Evolutionary conservation across 2,329 filamentous ascomycete genomes (phyloP).

Genomic region (Botrytis byssoidea): DNA sequence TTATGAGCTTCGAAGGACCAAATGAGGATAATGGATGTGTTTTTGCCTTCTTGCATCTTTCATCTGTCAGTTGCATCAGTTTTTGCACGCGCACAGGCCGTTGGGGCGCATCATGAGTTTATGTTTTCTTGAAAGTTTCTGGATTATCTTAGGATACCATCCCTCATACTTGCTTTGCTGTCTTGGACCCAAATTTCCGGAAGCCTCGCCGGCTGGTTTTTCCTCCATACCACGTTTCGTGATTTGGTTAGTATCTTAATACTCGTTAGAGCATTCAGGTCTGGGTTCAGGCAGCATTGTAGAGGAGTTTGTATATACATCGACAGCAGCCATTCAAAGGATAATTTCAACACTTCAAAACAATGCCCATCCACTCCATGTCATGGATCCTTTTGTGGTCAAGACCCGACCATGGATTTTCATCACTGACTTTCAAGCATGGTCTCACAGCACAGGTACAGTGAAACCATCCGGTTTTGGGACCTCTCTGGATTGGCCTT

Average conservation of each 20-base stretch:
- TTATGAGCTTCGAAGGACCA: slow-evolving; percentile 31
- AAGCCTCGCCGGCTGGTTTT: slow-evolving; percentile 24
- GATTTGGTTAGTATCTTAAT: slow-evolving; percentile 32
- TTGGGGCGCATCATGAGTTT: slow-evolving; percentile 31
- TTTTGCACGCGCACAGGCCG: slow-evolving; percentile 37
- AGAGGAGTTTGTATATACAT: slow-evolving; percentile 31
- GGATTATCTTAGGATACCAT: slow-evolving; percentile 33
- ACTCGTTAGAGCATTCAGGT: slow-evolving; percentile 26
- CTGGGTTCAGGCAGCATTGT: slow-evolving; percentile 32
- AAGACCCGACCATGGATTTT: slow-evolving; percentile 21
- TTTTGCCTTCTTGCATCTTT: slow-evolving; percentile 27
- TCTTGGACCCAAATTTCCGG: slow-evolving; percentile 34
- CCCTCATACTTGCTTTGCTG: slow-evolving; percentile 37
- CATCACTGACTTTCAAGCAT: slow-evolving; percentile 16
- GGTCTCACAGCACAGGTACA: slow-evolving; percentile 21
- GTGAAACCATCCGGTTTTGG: slow-evolving; percentile 18
- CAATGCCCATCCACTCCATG: neutral
- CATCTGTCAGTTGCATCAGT: slow-evolving; percentile 38
- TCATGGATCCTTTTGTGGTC: slow-evolving; percentile 19
- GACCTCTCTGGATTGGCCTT: slow-evolving; percentile 12
- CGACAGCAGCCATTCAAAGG: slow-evolving; percentile 25
- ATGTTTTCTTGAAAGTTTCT: slow-evolving; percentile 29
- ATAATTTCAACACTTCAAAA: slow-evolving; percentile 24
- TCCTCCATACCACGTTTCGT: slow-evolving; percentile 22
- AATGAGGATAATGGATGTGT: slow-evolving; percentile 27